Evolutionary conservation across 441 rosid species (phyloP).

Genomic region (Daphne laureola): DNA sequence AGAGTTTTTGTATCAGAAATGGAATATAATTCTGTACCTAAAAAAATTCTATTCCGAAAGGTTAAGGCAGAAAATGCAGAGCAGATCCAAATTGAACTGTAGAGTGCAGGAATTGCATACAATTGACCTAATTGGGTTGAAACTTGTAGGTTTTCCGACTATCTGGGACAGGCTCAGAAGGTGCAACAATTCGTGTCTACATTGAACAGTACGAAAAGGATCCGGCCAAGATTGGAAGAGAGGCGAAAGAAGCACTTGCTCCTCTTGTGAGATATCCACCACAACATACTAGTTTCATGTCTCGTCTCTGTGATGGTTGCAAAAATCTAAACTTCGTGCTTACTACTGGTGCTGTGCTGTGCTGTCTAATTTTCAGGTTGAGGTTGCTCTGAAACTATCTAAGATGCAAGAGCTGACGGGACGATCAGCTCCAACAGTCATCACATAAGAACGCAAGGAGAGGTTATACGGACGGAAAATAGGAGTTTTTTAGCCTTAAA

Average conservation of each 20-base stretch:
- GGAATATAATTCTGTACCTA: too few species aligned
- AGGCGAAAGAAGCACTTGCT: constrained; percentile 80
- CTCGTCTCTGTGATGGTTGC: neutral
- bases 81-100: too few species aligned
- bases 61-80: too few species aligned
- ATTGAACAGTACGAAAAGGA: constrained; percentile 95
- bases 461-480: too few species aligned
- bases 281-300: neutral
- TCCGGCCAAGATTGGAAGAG: constrained; percentile 80
- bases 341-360: too few species aligned
- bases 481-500: too few species aligned
- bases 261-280: constrained; percentile 57
- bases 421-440: constrained; percentile 93
- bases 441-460: constrained; percentile 34
- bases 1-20: too few species aligned
- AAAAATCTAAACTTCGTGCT: constrained; percentile 4
- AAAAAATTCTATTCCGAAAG: too few species aligned
- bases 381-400: constrained; percentile 80
- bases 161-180: constrained; percentile 98
- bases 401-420: constrained; percentile 88
- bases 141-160: constrained; percentile 79
- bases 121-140: neutral
- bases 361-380: constrained; percentile 49
- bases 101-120: neutral
- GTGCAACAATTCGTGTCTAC: constrained; percentile 95